These are phyloP conservation scores for Rhazya stricta DNA, from an alignment of 257 asterid species.

Conservation along the genomic window DNA sequence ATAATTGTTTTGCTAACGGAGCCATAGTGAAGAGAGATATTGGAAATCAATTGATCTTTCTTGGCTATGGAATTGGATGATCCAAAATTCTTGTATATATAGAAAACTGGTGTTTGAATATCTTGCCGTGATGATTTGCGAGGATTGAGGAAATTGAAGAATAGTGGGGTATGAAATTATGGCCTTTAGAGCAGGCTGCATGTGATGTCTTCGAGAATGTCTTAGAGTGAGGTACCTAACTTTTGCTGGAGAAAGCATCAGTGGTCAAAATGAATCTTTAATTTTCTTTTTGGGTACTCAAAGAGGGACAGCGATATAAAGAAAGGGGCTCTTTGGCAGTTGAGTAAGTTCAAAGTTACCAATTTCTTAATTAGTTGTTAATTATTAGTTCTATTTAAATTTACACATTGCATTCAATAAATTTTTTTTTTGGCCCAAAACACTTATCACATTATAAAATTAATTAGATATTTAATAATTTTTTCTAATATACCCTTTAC, in stretches of 20 bases:
- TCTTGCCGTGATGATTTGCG: slow-evolving; percentile 42
- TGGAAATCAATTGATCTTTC: not conserved
- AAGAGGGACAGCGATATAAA: not conserved
- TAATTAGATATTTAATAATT: no score
- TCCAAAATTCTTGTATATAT: slow-evolving; percentile 3
- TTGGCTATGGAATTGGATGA: slow-evolving; percentile 7
- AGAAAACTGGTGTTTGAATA: not conserved
- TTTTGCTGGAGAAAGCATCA: not conserved
- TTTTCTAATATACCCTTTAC: no score
- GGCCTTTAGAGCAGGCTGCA: slow-evolving; percentile 32
- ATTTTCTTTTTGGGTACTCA: slow-evolving; percentile 16
- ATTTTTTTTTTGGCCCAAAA: no score
- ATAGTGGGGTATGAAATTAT: slow-evolving; percentile 39
- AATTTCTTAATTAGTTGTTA: not conserved
- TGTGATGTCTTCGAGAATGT: slow-evolving; percentile 43
- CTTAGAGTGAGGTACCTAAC: slow-evolving; percentile 22
- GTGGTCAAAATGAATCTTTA: slow-evolving; percentile 21
- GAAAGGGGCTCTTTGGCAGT: slow-evolving; percentile 5
- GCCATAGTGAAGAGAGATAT: slow-evolving; percentile 32
- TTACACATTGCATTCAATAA: no score
- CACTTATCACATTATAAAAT: no score
- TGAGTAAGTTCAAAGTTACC: slow-evolving; percentile 5
- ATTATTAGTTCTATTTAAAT: not conserved
- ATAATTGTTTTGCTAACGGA: slow-evolving; percentile 25
- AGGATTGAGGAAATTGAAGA: slow-evolving; percentile 44